Conservation (phyloP, 306 rosid species). For the Begonia fuchsioides region DNA sequence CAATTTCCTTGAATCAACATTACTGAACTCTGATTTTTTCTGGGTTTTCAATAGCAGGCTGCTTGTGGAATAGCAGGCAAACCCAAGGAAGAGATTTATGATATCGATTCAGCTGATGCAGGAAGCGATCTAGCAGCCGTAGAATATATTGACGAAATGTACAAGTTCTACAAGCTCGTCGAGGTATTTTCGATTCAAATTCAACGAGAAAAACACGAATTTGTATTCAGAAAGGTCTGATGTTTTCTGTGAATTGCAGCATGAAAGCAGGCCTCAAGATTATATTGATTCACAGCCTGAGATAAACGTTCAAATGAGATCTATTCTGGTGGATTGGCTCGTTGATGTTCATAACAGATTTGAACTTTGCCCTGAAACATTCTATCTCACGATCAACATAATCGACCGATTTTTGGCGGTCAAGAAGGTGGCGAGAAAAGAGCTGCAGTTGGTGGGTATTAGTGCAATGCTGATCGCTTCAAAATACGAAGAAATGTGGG, state of each 20-base stretch:
- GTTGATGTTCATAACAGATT: constrained; percentile 57
- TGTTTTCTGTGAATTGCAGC: constrained; percentile 13
- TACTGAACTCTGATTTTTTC: no score
- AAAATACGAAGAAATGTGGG: constrained; percentile 93
- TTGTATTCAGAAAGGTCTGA: no score
- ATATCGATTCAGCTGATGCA: constrained; percentile 59
- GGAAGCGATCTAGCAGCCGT: constrained; percentile 67
- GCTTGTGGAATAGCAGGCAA: constrained; percentile 63
- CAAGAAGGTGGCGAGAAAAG: constrained; percentile 43
- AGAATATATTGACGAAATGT: constrained; percentile 74
- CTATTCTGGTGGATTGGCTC: constrained; percentile 75
- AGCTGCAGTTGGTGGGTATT: constrained; percentile 67
- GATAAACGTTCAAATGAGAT: constrained; percentile 63
- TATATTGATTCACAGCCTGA: constrained; percentile 71
- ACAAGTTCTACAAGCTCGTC: constrained; percentile 15
- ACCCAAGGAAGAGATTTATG: constrained; percentile 44
- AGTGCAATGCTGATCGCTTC: constrained; percentile 83
- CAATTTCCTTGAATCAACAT: background rate
- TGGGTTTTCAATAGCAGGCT: constrained; percentile 24
- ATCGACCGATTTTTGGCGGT: constrained; percentile 63
- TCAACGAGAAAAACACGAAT: no score
- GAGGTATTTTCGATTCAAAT: no score
- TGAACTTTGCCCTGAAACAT: constrained; percentile 61
- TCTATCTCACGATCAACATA: constrained; percentile 60
- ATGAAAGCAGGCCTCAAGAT: constrained; percentile 52